These are phyloP conservation scores for Pseudogymnoascus sp. DNA, from an alignment of 2,329 filamentous ascomycete genomes.

Conservation along the genomic window DNA sequence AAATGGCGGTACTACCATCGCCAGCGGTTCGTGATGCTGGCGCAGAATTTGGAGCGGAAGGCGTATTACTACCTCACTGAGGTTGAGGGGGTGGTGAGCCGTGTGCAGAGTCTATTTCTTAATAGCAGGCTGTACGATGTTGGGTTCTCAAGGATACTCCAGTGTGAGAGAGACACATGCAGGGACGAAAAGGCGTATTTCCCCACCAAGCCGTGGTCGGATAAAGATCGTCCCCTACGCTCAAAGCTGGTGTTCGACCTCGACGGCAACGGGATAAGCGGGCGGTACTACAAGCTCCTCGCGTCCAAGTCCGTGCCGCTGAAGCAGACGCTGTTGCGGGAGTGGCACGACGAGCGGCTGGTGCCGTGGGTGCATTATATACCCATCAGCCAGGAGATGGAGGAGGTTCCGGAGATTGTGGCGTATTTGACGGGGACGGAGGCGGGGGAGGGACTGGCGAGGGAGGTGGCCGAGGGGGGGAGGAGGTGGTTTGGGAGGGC, in stretches of 20 bases:
- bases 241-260: background rate
- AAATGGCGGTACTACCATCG: slow-evolving; percentile 40
- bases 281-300: slow-evolving; percentile 58
- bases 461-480: slow-evolving; percentile 57
- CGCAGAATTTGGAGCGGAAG: slow-evolving; percentile 16
- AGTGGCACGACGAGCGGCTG: slow-evolving; percentile 69
- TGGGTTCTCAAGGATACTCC: background rate
- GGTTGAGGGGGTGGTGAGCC: background rate
- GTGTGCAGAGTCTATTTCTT: background rate
- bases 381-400: slow-evolving; percentile 64
- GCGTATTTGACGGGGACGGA: slow-evolving; percentile 60
- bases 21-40: slow-evolving; percentile 37
- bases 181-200: background rate
- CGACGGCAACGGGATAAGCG: slow-evolving; percentile 64
- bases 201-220: background rate
- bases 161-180: background rate
- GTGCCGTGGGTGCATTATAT: slow-evolving; percentile 71
- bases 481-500: slow-evolving; percentile 62
- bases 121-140: slow-evolving; percentile 1
- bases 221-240: background rate
- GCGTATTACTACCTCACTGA: background rate
- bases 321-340: slow-evolving; percentile 65
- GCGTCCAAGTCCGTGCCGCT: slow-evolving; percentile 58
- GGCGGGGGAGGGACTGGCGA: slow-evolving; percentile 45
- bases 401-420: slow-evolving; percentile 62